Conservation (phyloP, 1,139 yeast species). For the Yamadazyma jaroonii region DNA sequence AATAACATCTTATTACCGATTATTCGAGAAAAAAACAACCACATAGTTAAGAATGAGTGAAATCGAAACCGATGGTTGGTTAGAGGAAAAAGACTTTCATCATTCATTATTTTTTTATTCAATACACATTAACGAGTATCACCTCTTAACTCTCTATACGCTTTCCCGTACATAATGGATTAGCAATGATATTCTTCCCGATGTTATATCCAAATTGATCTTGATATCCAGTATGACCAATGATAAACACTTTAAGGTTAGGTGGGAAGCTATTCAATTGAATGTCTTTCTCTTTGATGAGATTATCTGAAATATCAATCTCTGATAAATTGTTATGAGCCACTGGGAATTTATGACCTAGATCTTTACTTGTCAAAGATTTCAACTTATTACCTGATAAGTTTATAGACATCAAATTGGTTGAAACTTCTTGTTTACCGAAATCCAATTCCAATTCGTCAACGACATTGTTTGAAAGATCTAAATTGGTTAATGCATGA, state of each 20-base stretch:
- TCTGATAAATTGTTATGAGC: conserved; percentile 18
- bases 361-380: conserved; percentile 10
- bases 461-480: conserved; percentile 18
- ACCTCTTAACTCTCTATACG: conserved; percentile 13
- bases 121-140: too few species aligned
- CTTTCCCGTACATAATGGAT: conserved; percentile 17
- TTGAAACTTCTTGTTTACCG: conserved; percentile 8
- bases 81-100: too few species aligned
- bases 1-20: conserved; percentile 4
- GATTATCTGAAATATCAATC: conserved; percentile 21
- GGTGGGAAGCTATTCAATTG: conserved; percentile 12
- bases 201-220: conserved; percentile 25
- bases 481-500: conserved; percentile 12
- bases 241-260: conserved; percentile 15
- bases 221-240: conserved; percentile 19
- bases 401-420: conserved; percentile 17
- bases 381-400: conserved; percentile 18
- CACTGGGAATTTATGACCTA: conserved; percentile 15
- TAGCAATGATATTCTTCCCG: conserved; percentile 16
- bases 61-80: conserved; percentile 1
- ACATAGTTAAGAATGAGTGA: too few species aligned
- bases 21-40: conserved; percentile 1
- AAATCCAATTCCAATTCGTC: conserved; percentile 9
- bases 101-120: too few species aligned
- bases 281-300: conserved; percentile 8